Conservation (phyloP, 371 early-diverging fungal genomes). For the Mucor lusitanicus region DNA sequence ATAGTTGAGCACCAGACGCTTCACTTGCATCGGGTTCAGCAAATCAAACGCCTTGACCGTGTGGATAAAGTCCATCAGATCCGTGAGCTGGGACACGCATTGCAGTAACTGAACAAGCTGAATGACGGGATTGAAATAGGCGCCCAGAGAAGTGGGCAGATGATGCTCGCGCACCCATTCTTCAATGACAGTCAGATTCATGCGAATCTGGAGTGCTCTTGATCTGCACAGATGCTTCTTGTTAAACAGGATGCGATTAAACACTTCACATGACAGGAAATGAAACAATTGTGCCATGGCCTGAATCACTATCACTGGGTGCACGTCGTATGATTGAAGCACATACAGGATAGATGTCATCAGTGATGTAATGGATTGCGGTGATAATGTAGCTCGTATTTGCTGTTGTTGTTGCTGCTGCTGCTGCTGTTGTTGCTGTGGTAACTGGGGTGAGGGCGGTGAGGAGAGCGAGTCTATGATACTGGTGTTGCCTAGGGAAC, state of each 20-base stretch:
- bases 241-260: constrained; percentile 80
- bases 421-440: too few species aligned
- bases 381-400: constrained; percentile 34
- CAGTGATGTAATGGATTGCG: constrained; percentile 64
- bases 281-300: constrained; percentile 74
- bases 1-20: constrained; percentile 72
- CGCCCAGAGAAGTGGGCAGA: constrained; percentile 37
- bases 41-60: constrained; percentile 66
- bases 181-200: constrained; percentile 78
- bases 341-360: constrained; percentile 62
- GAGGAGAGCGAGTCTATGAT: not conserved
- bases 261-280: constrained; percentile 73
- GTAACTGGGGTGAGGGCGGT: not conserved
- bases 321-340: constrained; percentile 65
- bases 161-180: constrained; percentile 80
- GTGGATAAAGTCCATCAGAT: constrained; percentile 71
- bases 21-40: constrained; percentile 73
- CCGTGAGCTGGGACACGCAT: constrained; percentile 69
- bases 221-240: constrained; percentile 77
- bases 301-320: constrained; percentile 71
- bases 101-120: constrained; percentile 85
- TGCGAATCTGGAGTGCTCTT: constrained; percentile 81
- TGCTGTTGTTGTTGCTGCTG: constrained; percentile 6
- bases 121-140: constrained; percentile 65
- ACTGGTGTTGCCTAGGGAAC: not conserved